Evolutionary conservation across 495 filamentous ascomycete species (phyloP), one percentile per base, ranked within the genome.

Genomic region (Xylaria cubensis): DNA sequence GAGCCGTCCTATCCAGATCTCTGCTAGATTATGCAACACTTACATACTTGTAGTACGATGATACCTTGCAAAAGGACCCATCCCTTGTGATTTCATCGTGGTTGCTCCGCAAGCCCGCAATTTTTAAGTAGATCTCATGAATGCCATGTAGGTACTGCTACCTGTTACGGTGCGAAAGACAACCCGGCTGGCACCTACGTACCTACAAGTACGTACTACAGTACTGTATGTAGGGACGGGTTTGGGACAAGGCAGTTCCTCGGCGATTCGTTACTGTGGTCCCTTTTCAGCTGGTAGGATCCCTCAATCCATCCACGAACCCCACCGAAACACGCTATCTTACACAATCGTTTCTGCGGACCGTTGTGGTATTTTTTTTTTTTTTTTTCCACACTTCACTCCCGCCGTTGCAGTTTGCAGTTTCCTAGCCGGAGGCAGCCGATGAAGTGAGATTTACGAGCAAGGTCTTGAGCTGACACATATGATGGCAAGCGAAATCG

Each of bases 401-500:
- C 36, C 36, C 36, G 4, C 36, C 36, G 36, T 39, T 39, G 36
- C 36, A 36, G 34, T 36, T 36, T 24, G 21, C 12, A 19, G 21
- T 21, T 59, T 29, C 6, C 51, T 36, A 56, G 48, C 42, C 56
- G 56, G 67, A 69, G 67, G 67, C 67, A 69, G 39, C 67, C 67
- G 67, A 69, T 36, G 41, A 34, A 46, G 24, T 36, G 26, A 66
- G 9, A 42, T 13, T 42, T 42, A 42, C 39, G 39, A 42, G 39
- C 8, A 66, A 66, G 17, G 50, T 19, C 66, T n/a, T 46, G 53
- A 46, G 34, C 19, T 29, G 41, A 17, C 64, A 19, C n/a, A 48
- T 42, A 39, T 17, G 41, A 41, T 26, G 46, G 32, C 50, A 55
- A 39, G 46, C 32, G 48, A 53, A 24, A 7, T 19, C 48, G 32